phyloP scores from a whole-genome alignment of 164 flowering plant genomes.

The Malania oleifera region DNA sequence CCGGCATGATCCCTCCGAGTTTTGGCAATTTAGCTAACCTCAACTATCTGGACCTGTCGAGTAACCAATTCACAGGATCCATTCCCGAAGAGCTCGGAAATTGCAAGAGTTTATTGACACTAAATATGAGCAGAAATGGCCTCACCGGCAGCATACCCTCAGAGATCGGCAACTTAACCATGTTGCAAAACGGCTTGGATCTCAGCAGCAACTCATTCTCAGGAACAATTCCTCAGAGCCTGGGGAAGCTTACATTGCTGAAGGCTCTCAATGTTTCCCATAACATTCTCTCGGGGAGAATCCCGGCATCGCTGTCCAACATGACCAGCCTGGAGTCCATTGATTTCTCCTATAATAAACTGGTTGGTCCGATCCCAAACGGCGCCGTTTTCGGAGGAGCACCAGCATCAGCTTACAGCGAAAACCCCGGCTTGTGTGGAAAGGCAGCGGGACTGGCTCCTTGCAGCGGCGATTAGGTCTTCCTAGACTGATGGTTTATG shows the following conservation, averaged over 20 bases:
- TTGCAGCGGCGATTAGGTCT: too few relatives aligned
- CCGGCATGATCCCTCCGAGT: conserved; percentile 27
- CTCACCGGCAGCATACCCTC: conserved; percentile 42
- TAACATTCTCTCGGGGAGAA: conserved; percentile 45
- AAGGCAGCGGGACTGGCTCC: conserved; percentile 26
- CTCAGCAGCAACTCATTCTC: conserved; percentile 50
- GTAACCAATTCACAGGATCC: conserved; percentile 21
- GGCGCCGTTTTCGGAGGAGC: conserved; percentile 14
- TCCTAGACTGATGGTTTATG: too few relatives aligned
- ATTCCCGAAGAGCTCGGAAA: conserved; percentile 31
- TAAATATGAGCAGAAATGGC: conserved; percentile 43
- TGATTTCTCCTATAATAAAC: conserved; percentile 50
- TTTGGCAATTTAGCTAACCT: conserved; percentile 23
- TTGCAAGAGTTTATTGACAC: conserved; percentile 10
- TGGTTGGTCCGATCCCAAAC: conserved; percentile 42
- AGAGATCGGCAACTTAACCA: conserved; percentile 34
- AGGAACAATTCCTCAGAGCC: conserved; percentile 39
- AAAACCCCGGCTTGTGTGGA: conserved; percentile 41
- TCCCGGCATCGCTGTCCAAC: conserved; percentile 27
- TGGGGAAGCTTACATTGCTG: conserved; percentile 29
- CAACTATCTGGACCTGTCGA: conserved; percentile 24
- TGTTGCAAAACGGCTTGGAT: conserved; percentile 34
- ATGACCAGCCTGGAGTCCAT: conserved; percentile 26
- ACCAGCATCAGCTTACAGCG: conserved; percentile 3
- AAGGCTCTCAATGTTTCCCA: conserved; percentile 45